phyloP scores from a whole-genome alignment of 768 basidiomycete species.

The Leccinum subgranulosum region DNA sequence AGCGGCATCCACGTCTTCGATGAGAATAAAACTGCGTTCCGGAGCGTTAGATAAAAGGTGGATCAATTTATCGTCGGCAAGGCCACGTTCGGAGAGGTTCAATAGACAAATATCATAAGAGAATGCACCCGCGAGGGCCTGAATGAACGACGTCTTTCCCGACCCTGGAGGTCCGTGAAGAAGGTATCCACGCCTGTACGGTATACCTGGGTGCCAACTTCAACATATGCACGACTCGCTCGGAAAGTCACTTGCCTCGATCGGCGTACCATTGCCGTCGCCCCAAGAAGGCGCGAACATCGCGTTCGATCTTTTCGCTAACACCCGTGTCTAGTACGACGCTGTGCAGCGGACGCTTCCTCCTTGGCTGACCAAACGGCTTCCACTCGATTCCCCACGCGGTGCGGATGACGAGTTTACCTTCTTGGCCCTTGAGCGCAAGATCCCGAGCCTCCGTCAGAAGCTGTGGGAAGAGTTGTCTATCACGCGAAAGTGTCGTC shows the following conservation, averaged over 20 bases:
- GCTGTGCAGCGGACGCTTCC: constrained; percentile 81
- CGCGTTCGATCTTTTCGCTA: constrained; percentile 78
- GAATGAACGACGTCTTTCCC: constrained; percentile 98
- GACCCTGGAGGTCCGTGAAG: constrained; percentile 96
- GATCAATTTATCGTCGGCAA: constrained; percentile 95
- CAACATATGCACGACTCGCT: constrained; percentile 1
- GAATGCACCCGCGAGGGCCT: constrained; percentile 89
- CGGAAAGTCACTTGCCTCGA: constrained; percentile 59
- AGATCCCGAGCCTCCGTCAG: constrained; percentile 88
- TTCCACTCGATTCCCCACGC: constrained; percentile 97
- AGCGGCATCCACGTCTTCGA: constrained; percentile 97
- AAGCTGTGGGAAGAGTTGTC: constrained; percentile 72
- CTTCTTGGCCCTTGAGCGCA: constrained; percentile 82
- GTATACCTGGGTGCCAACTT: constrained; percentile 64
- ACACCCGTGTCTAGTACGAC: constrained; percentile 84
- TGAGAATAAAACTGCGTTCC: constrained; percentile 89
- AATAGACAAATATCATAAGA: constrained; percentile 95
- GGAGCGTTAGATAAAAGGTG: constrained; percentile 91
- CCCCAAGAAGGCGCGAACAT: constrained; percentile 77
- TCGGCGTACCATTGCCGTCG: constrained; percentile 95
- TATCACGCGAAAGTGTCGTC: constrained; percentile 87
- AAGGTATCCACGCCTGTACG: constrained; percentile 94
- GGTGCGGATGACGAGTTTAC: constrained; percentile 93
- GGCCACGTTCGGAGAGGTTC: constrained; percentile 92
- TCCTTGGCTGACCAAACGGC: constrained; percentile 89